A percentile compares a stretch with the other conserved stretches of the same genome.
phyloP scores from a whole-genome alignment of 202 grass and related monocot genomes.

The Bolboschoenoplectus hybrid region DNA sequence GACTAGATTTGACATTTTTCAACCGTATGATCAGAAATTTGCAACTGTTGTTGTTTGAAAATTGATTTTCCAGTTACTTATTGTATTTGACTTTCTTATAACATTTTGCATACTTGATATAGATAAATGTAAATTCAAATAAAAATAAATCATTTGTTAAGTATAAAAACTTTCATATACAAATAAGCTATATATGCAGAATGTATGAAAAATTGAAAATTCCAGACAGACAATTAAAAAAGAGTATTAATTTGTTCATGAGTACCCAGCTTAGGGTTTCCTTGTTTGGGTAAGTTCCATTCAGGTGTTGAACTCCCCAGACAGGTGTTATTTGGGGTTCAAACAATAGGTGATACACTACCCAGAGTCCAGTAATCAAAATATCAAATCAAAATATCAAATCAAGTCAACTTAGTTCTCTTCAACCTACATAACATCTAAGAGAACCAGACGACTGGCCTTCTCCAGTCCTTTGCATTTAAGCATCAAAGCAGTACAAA shows the following conservation, averaged over 20 bases:
- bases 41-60: too few relatives aligned
- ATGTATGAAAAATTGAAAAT: background rate
- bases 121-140: too few relatives aligned
- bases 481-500: background rate
- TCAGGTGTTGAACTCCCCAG: conserved; percentile 21
- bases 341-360: conserved; percentile 7
- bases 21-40: background rate
- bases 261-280: background rate
- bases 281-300: conserved; percentile 21
- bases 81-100: too few relatives aligned
- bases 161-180: background rate
- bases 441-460: background rate
- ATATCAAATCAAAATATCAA: too few relatives aligned
- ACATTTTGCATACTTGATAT: too few relatives aligned
- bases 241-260: background rate
- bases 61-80: background rate
- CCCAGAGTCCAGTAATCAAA: background rate
- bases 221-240: background rate
- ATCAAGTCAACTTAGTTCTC: background rate
- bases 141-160: too few relatives aligned
- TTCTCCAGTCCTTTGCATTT: background rate
- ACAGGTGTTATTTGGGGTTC: conserved; percentile 26
- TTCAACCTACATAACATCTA: background rate
- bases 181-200: background rate
- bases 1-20: background rate